Evolutionary conservation across 768 basidiomycete genomes (phyloP).

Genomic region (Mycena rosella): DNA sequence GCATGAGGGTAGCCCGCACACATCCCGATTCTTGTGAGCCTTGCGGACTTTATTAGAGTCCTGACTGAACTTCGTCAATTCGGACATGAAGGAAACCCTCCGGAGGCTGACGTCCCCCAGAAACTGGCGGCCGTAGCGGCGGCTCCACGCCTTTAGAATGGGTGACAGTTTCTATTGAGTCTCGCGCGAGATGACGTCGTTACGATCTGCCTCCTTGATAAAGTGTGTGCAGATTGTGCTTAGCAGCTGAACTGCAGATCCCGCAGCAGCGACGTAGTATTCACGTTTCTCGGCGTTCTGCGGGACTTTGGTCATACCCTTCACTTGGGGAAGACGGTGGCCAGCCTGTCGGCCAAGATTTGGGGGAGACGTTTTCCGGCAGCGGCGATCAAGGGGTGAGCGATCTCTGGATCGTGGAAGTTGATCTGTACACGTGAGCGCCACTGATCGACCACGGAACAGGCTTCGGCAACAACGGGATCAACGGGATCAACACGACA

Average conservation of each 20-base stretch:
- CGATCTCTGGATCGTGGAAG: too few relatives aligned
- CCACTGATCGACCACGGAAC: too few relatives aligned
- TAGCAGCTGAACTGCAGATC: constrained; percentile 26
- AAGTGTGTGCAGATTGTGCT: constrained; percentile 31
- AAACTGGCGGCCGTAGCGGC: constrained; percentile 24
- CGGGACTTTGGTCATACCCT: constrained; percentile 6
- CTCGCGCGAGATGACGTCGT: constrained; percentile 12
- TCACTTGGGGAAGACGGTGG: constrained; percentile 21
- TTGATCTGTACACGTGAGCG: too few relatives aligned
- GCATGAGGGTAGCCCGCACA: constrained; percentile 29
- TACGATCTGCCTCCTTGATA: constrained; percentile 16
- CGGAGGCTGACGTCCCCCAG: constrained; percentile 27
- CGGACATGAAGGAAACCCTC: constrained; percentile 18
- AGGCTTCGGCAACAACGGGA: too few relatives aligned
- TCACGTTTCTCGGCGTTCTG: not conserved
- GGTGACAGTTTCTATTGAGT: constrained; percentile 20
- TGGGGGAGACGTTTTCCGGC: constrained; percentile 33
- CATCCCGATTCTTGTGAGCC: constrained; percentile 28
- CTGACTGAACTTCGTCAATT: not conserved
- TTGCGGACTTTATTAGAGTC: constrained; percentile 19
- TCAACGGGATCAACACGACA: too few relatives aligned
- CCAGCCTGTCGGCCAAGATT: constrained; percentile 34
- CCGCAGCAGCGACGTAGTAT: constrained; percentile 22
- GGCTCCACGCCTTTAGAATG: constrained; percentile 14
- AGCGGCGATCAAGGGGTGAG: too few relatives aligned